These are phyloP conservation scores for Phytophthora brassicae DNA, from an alignment of 352 stramenopile species.

Conservation along the genomic window DNA sequence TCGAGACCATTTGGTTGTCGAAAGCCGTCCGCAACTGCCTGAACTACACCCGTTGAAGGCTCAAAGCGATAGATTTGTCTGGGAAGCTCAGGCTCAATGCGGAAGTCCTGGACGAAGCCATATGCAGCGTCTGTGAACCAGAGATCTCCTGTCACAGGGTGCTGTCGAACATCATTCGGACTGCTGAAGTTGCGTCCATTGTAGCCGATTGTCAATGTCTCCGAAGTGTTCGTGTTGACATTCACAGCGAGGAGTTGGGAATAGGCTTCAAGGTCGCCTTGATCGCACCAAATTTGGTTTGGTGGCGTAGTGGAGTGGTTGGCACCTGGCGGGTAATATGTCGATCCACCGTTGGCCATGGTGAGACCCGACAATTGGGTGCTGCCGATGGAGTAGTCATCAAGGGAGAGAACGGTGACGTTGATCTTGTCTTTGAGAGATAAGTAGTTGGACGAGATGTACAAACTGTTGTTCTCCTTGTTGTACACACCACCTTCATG, in stretches of 20 bases:
- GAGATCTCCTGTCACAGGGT: constrained; percentile 9
- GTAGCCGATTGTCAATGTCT: constrained; percentile 7
- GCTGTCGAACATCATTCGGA: constrained; percentile 12
- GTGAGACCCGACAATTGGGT: constrained; percentile 8
- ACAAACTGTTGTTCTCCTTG: constrained; percentile 13
- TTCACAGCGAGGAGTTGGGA: constrained; percentile 12
- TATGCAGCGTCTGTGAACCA: constrained; percentile 15
- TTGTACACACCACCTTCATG: constrained; percentile 19
- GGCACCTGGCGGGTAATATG: constrained; percentile 8
- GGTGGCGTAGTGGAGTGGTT: constrained; percentile 9
- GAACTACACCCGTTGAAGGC: constrained; percentile 11
- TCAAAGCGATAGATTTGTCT: constrained; percentile 14
- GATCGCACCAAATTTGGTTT: constrained; percentile 14
- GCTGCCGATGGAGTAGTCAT: constrained; percentile 12
- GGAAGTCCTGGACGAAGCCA: constrained; percentile 11
- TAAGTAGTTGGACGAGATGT: constrained; percentile 14
- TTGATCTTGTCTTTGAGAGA: constrained; percentile 15
- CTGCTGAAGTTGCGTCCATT: constrained; percentile 17
- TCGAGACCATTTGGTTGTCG: constrained; percentile 6
- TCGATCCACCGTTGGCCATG: constrained; percentile 12
- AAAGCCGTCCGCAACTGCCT: constrained; percentile 9
- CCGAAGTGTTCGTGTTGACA: constrained; percentile 15
- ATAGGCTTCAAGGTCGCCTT: constrained; percentile 6
- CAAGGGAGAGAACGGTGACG: constrained; percentile 13
- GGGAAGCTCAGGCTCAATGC: constrained; percentile 4